A percentile compares a stretch with the other conserved stretches of the same genome.
Conservation (phyloP, 257 asterid genomes). For the Perilla frutescens region DNA sequence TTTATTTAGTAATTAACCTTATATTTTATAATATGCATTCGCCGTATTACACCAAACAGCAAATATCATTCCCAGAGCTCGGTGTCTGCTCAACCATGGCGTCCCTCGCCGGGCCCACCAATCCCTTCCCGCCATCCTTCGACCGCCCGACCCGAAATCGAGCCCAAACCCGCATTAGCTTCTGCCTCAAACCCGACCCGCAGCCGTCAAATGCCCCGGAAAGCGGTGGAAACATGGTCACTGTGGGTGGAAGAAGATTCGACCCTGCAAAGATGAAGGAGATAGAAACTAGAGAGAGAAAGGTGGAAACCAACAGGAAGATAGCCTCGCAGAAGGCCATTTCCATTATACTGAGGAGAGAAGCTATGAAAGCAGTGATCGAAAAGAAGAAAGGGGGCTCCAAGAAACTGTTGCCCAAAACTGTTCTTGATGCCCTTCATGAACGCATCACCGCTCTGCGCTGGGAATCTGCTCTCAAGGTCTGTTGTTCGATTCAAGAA, state of each 20-base stretch:
- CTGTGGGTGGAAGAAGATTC: slow-evolving; percentile 31
- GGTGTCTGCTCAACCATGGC: slow-evolving; percentile 42
- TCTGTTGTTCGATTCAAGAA: slow-evolving; percentile 13
- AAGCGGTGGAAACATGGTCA: not conserved
- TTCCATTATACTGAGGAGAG: slow-evolving; percentile 82
- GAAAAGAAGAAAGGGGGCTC: slow-evolving; percentile 79
- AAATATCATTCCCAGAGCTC: slow-evolving; percentile 14
- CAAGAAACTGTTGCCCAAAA: slow-evolving; percentile 71
- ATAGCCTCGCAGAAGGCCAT: slow-evolving; percentile 89
- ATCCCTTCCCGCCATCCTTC: slow-evolving; percentile 40
- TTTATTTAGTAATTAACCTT: too few species aligned
- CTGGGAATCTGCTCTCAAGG: slow-evolving; percentile 98
- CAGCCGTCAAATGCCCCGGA: slow-evolving; percentile 35
- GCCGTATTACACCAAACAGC: not conserved
- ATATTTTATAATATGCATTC: too few species aligned
- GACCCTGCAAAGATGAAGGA: slow-evolving; percentile 53
- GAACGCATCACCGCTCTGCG: slow-evolving; percentile 93
- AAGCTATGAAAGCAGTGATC: slow-evolving; percentile 83
- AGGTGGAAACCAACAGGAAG: slow-evolving; percentile 72
- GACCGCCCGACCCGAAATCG: slow-evolving; percentile 25
- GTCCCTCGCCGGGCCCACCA: slow-evolving; percentile 53
- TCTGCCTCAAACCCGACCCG: slow-evolving; percentile 29
- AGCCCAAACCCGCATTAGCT: not conserved
- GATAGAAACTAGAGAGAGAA: slow-evolving; percentile 61
- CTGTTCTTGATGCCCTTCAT: slow-evolving; percentile 90